These are phyloP conservation scores for Trichophyton rubrum DNA, from an alignment of 2,329 filamentous ascomycete genomes.

Conservation along the genomic window DNA sequence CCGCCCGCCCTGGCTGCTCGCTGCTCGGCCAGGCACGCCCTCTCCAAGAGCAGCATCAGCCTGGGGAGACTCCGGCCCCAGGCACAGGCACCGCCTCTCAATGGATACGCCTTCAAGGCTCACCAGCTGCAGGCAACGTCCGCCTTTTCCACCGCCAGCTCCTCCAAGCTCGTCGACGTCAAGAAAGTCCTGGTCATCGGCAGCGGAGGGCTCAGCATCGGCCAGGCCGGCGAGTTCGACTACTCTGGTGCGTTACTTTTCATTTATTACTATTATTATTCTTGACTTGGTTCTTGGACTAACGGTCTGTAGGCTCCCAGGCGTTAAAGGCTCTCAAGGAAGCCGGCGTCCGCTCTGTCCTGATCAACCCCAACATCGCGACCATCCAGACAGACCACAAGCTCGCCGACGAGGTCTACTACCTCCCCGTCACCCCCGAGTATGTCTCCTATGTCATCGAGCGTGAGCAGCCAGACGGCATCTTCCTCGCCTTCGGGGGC, in stretches of 20 bases:
- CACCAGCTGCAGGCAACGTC: conserved; percentile 44
- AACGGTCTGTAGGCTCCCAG: conserved; percentile 60
- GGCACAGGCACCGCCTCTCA: neutral
- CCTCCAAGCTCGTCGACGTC: conserved; percentile 59
- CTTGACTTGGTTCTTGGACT: neutral
- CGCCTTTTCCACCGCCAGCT: too few relatives aligned
- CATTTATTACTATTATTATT: too few relatives aligned
- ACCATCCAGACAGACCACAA: conserved; percentile 96
- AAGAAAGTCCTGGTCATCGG: conserved; percentile 97
- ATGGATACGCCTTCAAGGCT: conserved; percentile 53
- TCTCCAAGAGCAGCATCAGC: too few relatives aligned
- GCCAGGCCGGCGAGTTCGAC: conserved; percentile 95
- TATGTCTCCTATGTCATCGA: conserved; percentile 97
- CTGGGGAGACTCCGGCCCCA: too few relatives aligned
- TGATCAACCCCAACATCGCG: conserved; percentile 97
- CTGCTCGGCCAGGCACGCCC: too few relatives aligned
- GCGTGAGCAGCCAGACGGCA: conserved; percentile 87
- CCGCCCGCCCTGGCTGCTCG: too few relatives aligned
- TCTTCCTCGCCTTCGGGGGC: conserved; percentile 93
- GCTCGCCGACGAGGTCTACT: conserved; percentile 95
- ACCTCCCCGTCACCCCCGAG: conserved; percentile 92
- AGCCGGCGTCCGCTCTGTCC: conserved; percentile 76
- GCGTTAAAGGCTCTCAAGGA: conserved; percentile 95
- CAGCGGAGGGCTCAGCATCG: conserved; percentile 88
- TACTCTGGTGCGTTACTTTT: conserved; percentile 67